phyloP scores from a whole-genome alignment of 2,329 filamentous ascomycete species.

The Claviceps pazoutovae region DNA sequence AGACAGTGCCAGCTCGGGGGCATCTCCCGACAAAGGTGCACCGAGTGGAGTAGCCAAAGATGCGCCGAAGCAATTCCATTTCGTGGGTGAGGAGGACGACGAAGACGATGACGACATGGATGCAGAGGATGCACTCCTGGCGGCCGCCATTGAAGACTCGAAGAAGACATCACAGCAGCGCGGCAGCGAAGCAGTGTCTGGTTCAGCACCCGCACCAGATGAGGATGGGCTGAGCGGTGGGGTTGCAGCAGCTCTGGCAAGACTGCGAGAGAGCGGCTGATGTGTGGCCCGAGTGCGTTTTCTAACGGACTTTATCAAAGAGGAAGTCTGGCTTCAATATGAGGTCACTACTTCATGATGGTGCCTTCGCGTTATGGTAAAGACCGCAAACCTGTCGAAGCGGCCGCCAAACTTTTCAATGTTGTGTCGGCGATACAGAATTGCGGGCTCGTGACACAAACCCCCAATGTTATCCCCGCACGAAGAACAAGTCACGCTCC shows the following conservation, averaged over 20 bases:
- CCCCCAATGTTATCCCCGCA: background rate
- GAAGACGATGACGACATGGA: conserved; percentile 35
- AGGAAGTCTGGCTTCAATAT: too few species aligned
- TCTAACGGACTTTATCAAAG: background rate
- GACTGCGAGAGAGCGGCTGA: conserved; percentile 31
- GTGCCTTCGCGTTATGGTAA: too few species aligned
- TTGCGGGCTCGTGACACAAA: background rate
- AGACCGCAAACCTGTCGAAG: too few species aligned
- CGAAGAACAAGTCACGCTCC: background rate
- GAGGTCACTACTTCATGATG: too few species aligned
- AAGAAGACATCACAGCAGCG: conserved; percentile 23
- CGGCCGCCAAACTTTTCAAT: too few species aligned
- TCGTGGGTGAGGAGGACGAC: conserved; percentile 20
- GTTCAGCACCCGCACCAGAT: conserved; percentile 1
- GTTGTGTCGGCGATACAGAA: background rate
- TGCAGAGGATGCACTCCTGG: conserved; percentile 25
- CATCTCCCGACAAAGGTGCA: conserved; percentile 1
- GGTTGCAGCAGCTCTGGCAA: conserved; percentile 47
- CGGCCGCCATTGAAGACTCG: conserved; percentile 32
- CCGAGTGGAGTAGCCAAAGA: background rate
- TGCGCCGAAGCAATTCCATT: conserved; percentile 22
- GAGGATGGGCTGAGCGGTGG: conserved; percentile 35
- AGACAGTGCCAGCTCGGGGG: background rate
- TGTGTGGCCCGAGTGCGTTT: background rate
- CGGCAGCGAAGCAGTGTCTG: conserved; percentile 12